Base-by-base conservation (phyloP, 2,329 filamentous ascomycete species). In the Fusarium coicis region DNA sequence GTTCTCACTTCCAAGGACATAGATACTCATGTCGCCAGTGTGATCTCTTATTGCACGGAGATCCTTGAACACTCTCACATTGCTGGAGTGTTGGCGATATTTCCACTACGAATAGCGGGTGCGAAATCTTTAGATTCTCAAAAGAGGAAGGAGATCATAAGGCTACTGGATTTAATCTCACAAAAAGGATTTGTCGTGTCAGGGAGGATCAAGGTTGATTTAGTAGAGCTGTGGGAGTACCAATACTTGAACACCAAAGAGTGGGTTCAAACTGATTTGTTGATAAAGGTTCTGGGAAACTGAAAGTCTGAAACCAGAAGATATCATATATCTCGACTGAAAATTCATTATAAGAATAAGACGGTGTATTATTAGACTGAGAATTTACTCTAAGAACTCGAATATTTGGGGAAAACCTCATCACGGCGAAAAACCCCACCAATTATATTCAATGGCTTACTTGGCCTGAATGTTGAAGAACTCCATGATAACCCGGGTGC, bases 401-500 rank as follows among this genome's bases (percentile, higher is more conserved):
- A 12, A 18, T 10, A 36, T 7, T 15, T 21, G 46, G 46, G 55
- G 21, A 34, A 42, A 60, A 40, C 36, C 34, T 34, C 36, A 10
- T 23, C 4, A 26, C 55, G 16, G 37, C 44, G 6, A 40, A 60
- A 63, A 63, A 39, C 32, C 42, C 54, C 43, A 19, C 1, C 15
- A 26, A 15, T 30, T 23, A 7, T 10, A 3, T 16, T 6, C 1
- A 21, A 36, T 2, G 1, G 18, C 7, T 34, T 57, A 40, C 49
- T 56, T 58, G 4, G 62, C 59, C 11, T 73, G 55, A 10, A 78
- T 80, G 36, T 81, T 80, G 56, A 80, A 81, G 26, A 80, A 80
- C 7, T 77, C 68, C 11, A 77, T 81, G 2, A 77, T 70, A 0
- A 80, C 80, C 7, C 79, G 61, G 5, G 80, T 82, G 21, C 80